phyloP scores from a whole-genome alignment of 192 early-diverging fungal species.

The Nowakowskiella sp. region DNA sequence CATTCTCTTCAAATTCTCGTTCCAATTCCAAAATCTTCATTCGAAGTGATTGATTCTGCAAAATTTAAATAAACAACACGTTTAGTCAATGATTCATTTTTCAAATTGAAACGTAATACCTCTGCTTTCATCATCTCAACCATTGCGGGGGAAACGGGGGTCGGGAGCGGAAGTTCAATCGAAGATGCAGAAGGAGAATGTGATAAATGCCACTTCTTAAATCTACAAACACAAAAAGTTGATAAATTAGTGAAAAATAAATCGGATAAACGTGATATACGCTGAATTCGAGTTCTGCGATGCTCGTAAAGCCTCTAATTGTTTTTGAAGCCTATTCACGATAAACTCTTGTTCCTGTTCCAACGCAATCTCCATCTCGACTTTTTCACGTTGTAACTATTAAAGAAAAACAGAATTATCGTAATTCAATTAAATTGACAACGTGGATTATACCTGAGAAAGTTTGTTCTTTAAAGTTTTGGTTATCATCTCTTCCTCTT shows the following conservation, averaged over 20 bases:
- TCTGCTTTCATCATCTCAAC: slow-evolving; percentile 35
- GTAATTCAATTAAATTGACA: slow-evolving; percentile 1
- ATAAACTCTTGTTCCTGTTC: slow-evolving; percentile 85
- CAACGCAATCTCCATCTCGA: slow-evolving; percentile 79
- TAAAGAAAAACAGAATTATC: no score
- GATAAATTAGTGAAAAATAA: slow-evolving; percentile 5
- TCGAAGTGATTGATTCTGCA: slow-evolving; percentile 10
- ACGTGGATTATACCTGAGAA: slow-evolving; percentile 29
- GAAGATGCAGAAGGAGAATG: slow-evolving; percentile 21
- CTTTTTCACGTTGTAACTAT: slow-evolving; percentile 78
- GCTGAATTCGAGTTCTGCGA: slow-evolving; percentile 8
- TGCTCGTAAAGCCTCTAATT: slow-evolving; percentile 48
- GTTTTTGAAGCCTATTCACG: slow-evolving; percentile 81
- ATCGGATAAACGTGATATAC: neutral
- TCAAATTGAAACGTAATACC: slow-evolving; percentile 6
- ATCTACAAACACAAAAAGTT: slow-evolving; percentile 3
- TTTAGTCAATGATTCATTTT: neutral
- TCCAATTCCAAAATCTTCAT: slow-evolving; percentile 17
- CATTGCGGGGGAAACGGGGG: slow-evolving; percentile 15
- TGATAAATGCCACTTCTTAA: slow-evolving; percentile 19
- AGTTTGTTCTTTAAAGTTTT: slow-evolving; percentile 72
- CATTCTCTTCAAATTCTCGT: slow-evolving; percentile 19
- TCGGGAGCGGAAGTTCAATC: slow-evolving; percentile 17
- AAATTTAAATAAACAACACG: neutral
- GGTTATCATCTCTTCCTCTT: slow-evolving; percentile 73